Conservation (phyloP, 2,329 filamentous ascomycete genomes). For the Orbilia ellipsospora region DNA sequence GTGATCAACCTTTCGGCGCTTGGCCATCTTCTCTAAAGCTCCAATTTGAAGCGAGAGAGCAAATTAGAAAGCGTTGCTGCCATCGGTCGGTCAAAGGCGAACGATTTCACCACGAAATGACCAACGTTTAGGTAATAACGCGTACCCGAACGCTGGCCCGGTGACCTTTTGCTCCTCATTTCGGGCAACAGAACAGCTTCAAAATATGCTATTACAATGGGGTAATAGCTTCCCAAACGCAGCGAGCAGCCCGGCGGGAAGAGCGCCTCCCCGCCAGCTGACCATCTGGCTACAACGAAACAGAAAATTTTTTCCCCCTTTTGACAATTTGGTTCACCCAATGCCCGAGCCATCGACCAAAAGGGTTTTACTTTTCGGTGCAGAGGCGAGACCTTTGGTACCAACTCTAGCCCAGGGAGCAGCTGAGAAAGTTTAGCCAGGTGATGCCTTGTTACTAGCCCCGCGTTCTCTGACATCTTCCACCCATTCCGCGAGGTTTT, state of each 20-base stretch:
- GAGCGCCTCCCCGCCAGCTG: slow-evolving; percentile 53
- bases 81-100: slow-evolving; percentile 45
- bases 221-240: slow-evolving; percentile 39
- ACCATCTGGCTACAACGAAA: slow-evolving; percentile 14
- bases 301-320: slow-evolving; percentile 17
- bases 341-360: slow-evolving; percentile 11
- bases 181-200: slow-evolving; percentile 34
- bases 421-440: slow-evolving; percentile 19
- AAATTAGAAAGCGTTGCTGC: slow-evolving; percentile 4
- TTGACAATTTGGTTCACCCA: slow-evolving; percentile 26
- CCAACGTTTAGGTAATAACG: slow-evolving; percentile 53
- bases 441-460: slow-evolving; percentile 45
- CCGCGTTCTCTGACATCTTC: slow-evolving; percentile 21
- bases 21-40: no score
- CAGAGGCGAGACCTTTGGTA: slow-evolving; percentile 17
- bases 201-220: slow-evolving; percentile 21
- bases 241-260: slow-evolving; percentile 15
- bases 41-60: background rate
- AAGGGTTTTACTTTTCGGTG: slow-evolving; percentile 28
- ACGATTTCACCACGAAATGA: slow-evolving; percentile 53
- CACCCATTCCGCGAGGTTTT: slow-evolving; percentile 18
- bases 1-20: no score
- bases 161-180: slow-evolving; percentile 43
- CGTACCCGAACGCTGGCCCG: slow-evolving; percentile 41
- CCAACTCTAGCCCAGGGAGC: background rate